Evolutionary conservation across 2,329 filamentous ascomycete genomes (phyloP).

Genomic region (Coleophoma crateriformis): DNA sequence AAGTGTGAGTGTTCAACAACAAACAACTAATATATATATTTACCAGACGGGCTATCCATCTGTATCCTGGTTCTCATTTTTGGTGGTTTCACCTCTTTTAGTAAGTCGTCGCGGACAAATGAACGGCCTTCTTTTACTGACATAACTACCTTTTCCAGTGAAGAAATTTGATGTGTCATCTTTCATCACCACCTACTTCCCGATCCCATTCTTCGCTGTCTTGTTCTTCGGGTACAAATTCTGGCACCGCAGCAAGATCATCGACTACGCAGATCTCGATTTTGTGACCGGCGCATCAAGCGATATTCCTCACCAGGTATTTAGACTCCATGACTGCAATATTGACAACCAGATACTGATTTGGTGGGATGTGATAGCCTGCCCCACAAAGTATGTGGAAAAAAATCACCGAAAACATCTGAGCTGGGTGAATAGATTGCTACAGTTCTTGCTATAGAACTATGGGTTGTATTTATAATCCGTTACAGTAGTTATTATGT

Average conservation of each 20-base stretch:
- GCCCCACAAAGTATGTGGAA: background rate
- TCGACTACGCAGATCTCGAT: background rate
- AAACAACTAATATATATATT: slow-evolving; percentile 29
- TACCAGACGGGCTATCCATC: slow-evolving; percentile 30
- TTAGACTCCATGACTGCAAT: background rate
- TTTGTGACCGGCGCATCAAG: background rate
- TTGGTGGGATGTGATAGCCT: background rate
- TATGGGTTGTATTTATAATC: no score
- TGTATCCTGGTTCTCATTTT: slow-evolving; percentile 36
- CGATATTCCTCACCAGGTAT: background rate
- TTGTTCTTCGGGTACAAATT: slow-evolving; percentile 50
- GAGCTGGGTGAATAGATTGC: no score
- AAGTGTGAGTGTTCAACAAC: background rate
- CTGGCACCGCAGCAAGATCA: slow-evolving; percentile 1
- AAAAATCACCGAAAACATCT: background rate
- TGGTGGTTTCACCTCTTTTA: background rate
- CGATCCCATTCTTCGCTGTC: slow-evolving; percentile 69
- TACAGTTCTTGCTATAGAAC: no score
- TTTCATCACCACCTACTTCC: background rate
- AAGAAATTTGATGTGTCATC: background rate
- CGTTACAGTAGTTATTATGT: no score
- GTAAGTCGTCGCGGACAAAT: background rate
- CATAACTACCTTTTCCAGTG: background rate
- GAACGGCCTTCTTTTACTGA: background rate
- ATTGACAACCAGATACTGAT: background rate